Conservation (phyloP, 257 asterid genomes). For the Nyctanthes arbortristis region DNA sequence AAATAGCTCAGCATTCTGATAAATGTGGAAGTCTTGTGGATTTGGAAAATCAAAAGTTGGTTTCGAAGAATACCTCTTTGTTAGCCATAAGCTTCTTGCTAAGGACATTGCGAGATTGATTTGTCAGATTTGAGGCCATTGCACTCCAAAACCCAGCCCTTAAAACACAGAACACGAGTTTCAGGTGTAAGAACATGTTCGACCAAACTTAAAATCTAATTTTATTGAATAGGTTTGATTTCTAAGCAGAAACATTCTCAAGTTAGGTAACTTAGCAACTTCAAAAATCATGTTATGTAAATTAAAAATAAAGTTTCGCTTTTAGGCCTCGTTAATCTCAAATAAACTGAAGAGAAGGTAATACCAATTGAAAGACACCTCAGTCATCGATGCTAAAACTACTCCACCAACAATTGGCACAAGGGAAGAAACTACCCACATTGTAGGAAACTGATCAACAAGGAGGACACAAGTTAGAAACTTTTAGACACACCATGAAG, state of each 20-base stretch:
- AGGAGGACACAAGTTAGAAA: background rate
- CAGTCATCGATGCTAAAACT: constrained; percentile 86
- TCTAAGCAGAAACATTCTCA: constrained; percentile 17
- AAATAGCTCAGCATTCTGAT: background rate
- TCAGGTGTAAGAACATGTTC: constrained; percentile 8
- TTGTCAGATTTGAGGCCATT: constrained; percentile 96
- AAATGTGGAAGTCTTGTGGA: background rate
- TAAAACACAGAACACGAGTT: constrained; percentile 7
- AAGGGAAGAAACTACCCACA: constrained; percentile 91
- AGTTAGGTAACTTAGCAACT: constrained; percentile 9
- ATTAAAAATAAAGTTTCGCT: constrained; percentile 24
- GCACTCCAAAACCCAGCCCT: constrained; percentile 99
- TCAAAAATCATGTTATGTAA: constrained; percentile 4
- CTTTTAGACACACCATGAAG: constrained; percentile 1
- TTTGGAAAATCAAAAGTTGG: background rate
- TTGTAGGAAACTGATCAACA: constrained; percentile 56
- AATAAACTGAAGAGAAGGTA: constrained; percentile 15
- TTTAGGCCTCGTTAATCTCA: too few species aligned
- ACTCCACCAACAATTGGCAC: constrained; percentile 95
- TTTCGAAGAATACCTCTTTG: constrained; percentile 66
- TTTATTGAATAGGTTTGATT: background rate
- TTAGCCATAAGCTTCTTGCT: constrained; percentile 95
- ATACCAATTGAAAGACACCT: constrained; percentile 91
- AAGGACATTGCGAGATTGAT: constrained; percentile 93
- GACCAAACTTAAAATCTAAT: too few species aligned